Conservation (phyloP, 257 asterid genomes). For the Plectranthus barbatus region DNA sequence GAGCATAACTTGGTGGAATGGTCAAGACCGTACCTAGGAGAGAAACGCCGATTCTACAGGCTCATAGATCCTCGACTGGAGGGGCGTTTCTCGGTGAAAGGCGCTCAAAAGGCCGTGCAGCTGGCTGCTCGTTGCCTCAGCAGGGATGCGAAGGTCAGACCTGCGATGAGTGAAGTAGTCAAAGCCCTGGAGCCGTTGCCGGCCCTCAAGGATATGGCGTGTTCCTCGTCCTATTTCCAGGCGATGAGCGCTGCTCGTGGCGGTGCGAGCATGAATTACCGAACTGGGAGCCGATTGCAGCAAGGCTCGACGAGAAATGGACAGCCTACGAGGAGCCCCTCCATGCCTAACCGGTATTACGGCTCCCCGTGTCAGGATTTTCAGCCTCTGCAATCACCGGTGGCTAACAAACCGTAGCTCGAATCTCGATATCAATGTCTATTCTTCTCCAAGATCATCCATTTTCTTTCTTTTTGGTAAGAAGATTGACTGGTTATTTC, state of each 20-base stretch:
- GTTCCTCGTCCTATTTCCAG: slow-evolving; percentile 50
- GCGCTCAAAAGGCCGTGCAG: slow-evolving; percentile 50
- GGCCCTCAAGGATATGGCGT: slow-evolving; percentile 49
- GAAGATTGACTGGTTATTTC: not conserved
- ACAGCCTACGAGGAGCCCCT: slow-evolving; percentile 16
- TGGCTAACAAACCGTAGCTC: slow-evolving; percentile 16
- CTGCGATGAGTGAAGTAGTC: slow-evolving; percentile 68
- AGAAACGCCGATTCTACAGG: slow-evolving; percentile 44
- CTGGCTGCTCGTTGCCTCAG: slow-evolving; percentile 69
- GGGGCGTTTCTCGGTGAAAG: slow-evolving; percentile 60
- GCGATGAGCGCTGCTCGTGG: slow-evolving; percentile 29
- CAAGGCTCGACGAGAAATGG: not conserved
- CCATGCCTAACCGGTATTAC: slow-evolving; percentile 31
- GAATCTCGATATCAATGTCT: not conserved
- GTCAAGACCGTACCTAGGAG: slow-evolving; percentile 59
- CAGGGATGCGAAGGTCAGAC: slow-evolving; percentile 59
- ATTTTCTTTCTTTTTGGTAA: not conserved
- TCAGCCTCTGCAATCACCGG: slow-evolving; percentile 38
- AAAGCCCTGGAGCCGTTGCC: slow-evolving; percentile 58
- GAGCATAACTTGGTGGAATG: slow-evolving; percentile 74
- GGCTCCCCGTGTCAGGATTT: slow-evolving; percentile 35
- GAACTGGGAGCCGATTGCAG: slow-evolving; percentile 31
- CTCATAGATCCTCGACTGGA: slow-evolving; percentile 63
- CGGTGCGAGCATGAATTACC: slow-evolving; percentile 11
- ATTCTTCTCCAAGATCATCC: not conserved